These are phyloP conservation scores for Schoenoplectus tabernaemontani DNA, from an alignment of 202 grass and related monocot genomes.

Conservation along the genomic window DNA sequence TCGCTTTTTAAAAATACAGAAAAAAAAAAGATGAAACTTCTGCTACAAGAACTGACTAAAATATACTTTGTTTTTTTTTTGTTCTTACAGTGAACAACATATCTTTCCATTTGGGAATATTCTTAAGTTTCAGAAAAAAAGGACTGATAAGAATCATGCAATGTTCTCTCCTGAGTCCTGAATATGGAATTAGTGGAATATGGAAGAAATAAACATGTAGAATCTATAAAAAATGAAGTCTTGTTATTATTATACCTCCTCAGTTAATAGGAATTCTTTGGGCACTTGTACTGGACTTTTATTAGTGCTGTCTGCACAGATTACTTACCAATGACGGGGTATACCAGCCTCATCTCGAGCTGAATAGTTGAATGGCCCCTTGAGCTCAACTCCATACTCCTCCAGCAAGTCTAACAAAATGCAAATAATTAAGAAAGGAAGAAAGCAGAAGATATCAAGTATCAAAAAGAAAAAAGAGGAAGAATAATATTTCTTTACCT, in stretches of 20 bases:
- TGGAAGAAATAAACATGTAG: background rate
- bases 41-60: background rate
- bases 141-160: background rate
- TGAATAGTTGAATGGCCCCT: conserved; percentile 79
- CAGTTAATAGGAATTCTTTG: background rate
- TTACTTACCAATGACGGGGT: conserved; percentile 62
- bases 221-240: background rate
- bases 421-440: conserved; percentile 12
- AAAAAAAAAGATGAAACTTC: background rate
- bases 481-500: conserved; percentile 23
- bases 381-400: conserved; percentile 66
- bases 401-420: conserved; percentile 51
- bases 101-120: background rate
- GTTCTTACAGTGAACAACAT: too few relatives aligned
- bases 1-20: background rate
- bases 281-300: background rate
- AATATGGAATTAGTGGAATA: background rate
- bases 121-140: background rate
- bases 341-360: conserved; percentile 83
- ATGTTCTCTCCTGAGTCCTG: background rate
- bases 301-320: background rate
- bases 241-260: background rate
- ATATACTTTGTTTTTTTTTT: background rate
- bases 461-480: background rate
- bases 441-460: background rate